Base-by-base conservation (phyloP, 257 asterid genomes). In the Solanum phureja region DNA sequence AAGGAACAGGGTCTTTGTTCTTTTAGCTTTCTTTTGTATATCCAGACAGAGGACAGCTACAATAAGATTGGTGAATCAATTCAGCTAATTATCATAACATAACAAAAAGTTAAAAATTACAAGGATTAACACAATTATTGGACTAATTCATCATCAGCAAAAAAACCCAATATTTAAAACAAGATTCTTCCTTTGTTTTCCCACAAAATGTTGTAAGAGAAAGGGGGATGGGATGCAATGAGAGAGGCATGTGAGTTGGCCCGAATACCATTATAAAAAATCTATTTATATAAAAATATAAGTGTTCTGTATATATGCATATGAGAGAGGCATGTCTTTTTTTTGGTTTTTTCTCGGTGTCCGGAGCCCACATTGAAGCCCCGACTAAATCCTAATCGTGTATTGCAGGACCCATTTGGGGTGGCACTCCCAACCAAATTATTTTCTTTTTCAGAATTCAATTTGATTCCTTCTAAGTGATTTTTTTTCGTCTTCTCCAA, bases 41-140 rank as follows among this genome's bases (percentile, higher is more conserved):
- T 93, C 98, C 98, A 95, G 11, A 94, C 89, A 89, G 91, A 91
- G 88, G 92, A 93, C 93, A 94, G 88, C 98, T 95, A 90, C 93
- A 92, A 66, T 8, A 83, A 89, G 29, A 86, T 21, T 62, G 49
- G 62, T 52, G 84, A 56, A 74, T 14, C 64, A 24, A n/a, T 11
- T 38, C 24, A 42, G 38, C 42, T 46, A 81, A 81, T 81, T 64
- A 73, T 73, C 5, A 73, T 19, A 34, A 73, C 49, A 35, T 73
- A 73, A 35, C 82, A 71, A 73, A 34, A 19, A 34, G 82, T 34
- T 13, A 24, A 24, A 4, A 42, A 40, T 49, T 7, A 79, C 84
- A 42, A 79, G 64, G 60, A 42, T 79, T 24, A 7, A 18, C 14
- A 7, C 38, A 76, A 75, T 75, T 3, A 38, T 11, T 1, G 21